Percentiles rank a stretch among this genome's conserved stretches.
These are phyloP conservation scores for Coprinopsis marcescibilis DNA, from an alignment of 768 basidiomycete genomes.

Conservation along the genomic window DNA sequence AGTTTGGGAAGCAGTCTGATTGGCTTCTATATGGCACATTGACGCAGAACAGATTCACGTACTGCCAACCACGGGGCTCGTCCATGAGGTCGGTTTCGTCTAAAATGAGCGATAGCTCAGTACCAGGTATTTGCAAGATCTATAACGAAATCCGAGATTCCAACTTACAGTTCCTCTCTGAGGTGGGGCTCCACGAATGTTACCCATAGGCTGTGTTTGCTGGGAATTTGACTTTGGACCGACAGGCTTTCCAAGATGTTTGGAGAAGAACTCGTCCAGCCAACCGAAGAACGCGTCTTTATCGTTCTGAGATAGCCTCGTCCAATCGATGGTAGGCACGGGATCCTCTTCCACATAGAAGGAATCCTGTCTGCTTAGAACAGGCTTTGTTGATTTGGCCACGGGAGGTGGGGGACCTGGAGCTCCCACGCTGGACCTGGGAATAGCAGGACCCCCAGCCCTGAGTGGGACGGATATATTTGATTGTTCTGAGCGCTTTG, in stretches of 20 bases:
- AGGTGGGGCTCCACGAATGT: slow-evolving; percentile 3
- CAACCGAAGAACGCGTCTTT: slow-evolving; percentile 71
- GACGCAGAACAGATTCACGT: slow-evolving; percentile 20
- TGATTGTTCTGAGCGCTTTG: slow-evolving; percentile 4
- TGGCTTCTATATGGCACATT: slow-evolving; percentile 31
- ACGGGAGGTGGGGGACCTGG: slow-evolving; percentile 13
- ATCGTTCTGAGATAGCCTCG: slow-evolving; percentile 58
- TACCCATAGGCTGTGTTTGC: slow-evolving; percentile 8
- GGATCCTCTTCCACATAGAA: neutral
- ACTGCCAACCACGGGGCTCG: slow-evolving; percentile 16
- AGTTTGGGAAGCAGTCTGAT: slow-evolving; percentile 14
- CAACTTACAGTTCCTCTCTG: slow-evolving; percentile 9
- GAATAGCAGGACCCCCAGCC: neutral
- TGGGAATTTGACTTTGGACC: slow-evolving; percentile 23
- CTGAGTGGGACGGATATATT: slow-evolving; percentile 10
- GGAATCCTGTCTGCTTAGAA: neutral
- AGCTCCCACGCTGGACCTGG: slow-evolving; percentile 12
- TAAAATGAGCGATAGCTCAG: slow-evolving; percentile 8
- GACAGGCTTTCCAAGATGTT: slow-evolving; percentile 16
- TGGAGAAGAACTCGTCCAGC: slow-evolving; percentile 77
- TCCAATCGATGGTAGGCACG: slow-evolving; percentile 53
- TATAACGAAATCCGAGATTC: slow-evolving; percentile 3
- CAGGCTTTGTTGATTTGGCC: slow-evolving; percentile 14
- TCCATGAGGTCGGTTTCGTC: slow-evolving; percentile 23
- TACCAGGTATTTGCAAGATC: neutral